These are phyloP conservation scores for Phytophthora fragariaefolia DNA, from an alignment of 352 stramenopile species.

Conservation along the genomic window DNA sequence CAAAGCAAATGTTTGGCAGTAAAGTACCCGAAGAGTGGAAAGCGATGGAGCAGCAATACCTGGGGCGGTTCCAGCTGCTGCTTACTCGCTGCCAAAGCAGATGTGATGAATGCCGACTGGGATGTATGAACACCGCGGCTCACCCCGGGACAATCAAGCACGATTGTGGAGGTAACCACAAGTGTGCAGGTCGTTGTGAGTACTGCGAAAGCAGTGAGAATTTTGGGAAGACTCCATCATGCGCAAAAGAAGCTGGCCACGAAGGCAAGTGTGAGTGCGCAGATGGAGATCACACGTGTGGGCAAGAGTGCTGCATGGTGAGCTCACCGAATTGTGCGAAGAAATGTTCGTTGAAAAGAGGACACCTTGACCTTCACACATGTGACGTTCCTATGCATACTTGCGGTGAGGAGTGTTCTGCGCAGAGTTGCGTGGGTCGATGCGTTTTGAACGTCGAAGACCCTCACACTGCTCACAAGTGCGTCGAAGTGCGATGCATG, in stretches of 20 bases:
- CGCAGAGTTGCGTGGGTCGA: constrained; percentile 42
- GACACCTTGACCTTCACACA: constrained; percentile 52
- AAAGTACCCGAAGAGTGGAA: constrained; percentile 58
- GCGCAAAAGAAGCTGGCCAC: constrained; percentile 64
- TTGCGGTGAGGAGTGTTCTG: constrained; percentile 61
- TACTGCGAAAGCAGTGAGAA: constrained; percentile 52
- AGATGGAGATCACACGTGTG: constrained; percentile 72
- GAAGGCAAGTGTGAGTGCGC: constrained; percentile 71
- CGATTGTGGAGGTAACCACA: constrained; percentile 61
- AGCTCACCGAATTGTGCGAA: constrained; percentile 61
- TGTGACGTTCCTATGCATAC: constrained; percentile 65
- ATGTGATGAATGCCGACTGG: constrained; percentile 59
- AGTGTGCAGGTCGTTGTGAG: constrained; percentile 49
- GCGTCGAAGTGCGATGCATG: constrained; percentile 62
- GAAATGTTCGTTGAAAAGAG: constrained; percentile 50
- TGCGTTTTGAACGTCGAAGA: constrained; percentile 65
- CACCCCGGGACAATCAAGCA: constrained; percentile 43
- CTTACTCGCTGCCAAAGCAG: constrained; percentile 64
- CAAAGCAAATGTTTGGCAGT: constrained; percentile 43
- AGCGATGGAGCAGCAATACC: constrained; percentile 49
- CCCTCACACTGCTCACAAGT: constrained; percentile 67
- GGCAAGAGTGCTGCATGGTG: constrained; percentile 44
- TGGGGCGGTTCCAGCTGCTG: constrained; percentile 54
- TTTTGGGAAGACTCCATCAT: constrained; percentile 42
- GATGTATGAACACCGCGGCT: constrained; percentile 65